A percentile compares a stretch with the other conserved stretches of the same genome.
Evolutionary conservation across 1,139 yeast genomes (phyloP).

Genomic region (Blastobotrys arbuscula): DNA sequence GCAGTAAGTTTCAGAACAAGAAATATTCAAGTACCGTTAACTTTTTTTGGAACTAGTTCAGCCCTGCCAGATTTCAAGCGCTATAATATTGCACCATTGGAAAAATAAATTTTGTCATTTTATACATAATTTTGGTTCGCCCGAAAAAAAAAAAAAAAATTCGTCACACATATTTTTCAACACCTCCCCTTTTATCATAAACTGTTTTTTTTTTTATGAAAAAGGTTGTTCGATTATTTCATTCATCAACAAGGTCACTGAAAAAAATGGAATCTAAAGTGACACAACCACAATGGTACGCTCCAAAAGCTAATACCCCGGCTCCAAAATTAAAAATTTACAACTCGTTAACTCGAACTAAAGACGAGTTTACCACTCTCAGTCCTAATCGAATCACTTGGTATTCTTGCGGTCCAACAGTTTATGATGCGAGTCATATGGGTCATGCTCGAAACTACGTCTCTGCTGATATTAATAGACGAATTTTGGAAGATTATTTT

Average conservation of each 20-base stretch:
- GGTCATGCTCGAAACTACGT: slow-evolving; percentile 99
- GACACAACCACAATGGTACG: slow-evolving; percentile 25
- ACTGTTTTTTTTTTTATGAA: slow-evolving; percentile 6
- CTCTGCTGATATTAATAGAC: slow-evolving; percentile 84
- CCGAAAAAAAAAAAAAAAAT: background rate
- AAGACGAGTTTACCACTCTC: slow-evolving; percentile 68
- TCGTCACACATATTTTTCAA: background rate
- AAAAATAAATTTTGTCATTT: too few species aligned
- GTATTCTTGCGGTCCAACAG: slow-evolving; percentile 99
- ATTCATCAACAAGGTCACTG: background rate
- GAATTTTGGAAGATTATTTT: slow-evolving; percentile 83
- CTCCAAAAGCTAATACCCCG: slow-evolving; percentile 15
- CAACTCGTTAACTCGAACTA: slow-evolving; percentile 79
- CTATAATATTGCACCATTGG: background rate
- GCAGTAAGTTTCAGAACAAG: too few species aligned
- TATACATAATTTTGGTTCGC: too few species aligned
- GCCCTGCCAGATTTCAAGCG: background rate
- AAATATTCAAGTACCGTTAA: too few species aligned
- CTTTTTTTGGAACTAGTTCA: too few species aligned
- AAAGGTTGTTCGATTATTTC: slow-evolving; percentile 1
- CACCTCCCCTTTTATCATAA: too few species aligned
- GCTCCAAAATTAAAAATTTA: slow-evolving; percentile 44
- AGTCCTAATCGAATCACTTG: slow-evolving; percentile 64
- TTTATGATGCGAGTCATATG: slow-evolving; percentile 95
- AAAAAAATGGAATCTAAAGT: slow-evolving; percentile 12